phyloP scores from a whole-genome alignment of 2,329 filamentous ascomycete genomes.

The Ophiostoma sp. region DNA sequence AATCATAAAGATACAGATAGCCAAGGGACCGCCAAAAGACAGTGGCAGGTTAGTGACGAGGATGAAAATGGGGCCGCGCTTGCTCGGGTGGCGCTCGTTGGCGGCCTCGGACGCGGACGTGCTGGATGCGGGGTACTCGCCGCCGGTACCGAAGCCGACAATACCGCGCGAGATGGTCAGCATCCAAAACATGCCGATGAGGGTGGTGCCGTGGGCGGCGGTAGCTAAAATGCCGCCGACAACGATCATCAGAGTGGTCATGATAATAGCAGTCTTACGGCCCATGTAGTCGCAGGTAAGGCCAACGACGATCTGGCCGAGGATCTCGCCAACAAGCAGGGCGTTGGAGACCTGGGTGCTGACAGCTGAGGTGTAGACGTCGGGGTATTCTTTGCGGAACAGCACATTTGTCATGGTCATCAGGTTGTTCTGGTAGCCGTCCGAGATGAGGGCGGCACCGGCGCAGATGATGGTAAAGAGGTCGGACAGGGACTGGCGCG shows the following conservation, averaged over 20 bases:
- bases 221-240: constrained; percentile 43
- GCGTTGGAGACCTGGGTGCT: constrained; percentile 47
- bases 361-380: constrained; percentile 34
- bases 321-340: constrained; percentile 50
- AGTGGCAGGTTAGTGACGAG: constrained; percentile 48
- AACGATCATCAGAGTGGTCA: constrained; percentile 43
- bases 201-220: constrained; percentile 39
- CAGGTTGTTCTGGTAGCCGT: constrained; percentile 36
- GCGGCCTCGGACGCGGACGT: constrained; percentile 49
- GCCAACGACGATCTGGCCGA: constrained; percentile 52
- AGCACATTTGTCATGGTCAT: constrained; percentile 36
- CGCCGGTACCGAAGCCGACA: constrained; percentile 43
- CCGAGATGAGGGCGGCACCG: constrained; percentile 31
- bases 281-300: constrained; percentile 47
- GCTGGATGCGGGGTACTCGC: constrained; percentile 50
- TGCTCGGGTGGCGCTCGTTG: constrained; percentile 40
- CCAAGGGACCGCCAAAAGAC: constrained; percentile 47
- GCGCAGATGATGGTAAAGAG: constrained; percentile 22
- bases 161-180: constrained; percentile 41
- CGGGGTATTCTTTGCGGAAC: constrained; percentile 32
- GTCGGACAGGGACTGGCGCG: constrained; percentile 9
- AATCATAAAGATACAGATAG: constrained; percentile 46
- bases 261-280: constrained; percentile 44
- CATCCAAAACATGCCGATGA: constrained; percentile 47
- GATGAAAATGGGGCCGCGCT: constrained; percentile 50